phyloP scores from a whole-genome alignment of 345 rosid genomes.

The Eucalyptus fibrosa region DNA sequence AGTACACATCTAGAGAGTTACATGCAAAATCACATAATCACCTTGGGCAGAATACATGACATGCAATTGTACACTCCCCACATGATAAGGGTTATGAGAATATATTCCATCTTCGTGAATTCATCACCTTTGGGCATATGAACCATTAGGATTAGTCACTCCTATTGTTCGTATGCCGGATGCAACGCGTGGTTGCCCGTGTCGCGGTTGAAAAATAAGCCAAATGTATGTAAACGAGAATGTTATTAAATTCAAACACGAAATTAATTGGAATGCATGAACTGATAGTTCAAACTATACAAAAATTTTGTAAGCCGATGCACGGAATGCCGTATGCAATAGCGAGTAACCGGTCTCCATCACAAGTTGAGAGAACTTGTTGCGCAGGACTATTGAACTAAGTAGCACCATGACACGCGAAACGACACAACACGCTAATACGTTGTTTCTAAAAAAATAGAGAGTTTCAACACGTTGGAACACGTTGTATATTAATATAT shows the following conservation, averaged over 20 bases:
- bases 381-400: not conserved
- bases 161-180: not conserved
- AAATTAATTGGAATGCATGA: not conserved
- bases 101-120: too few species aligned
- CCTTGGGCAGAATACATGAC: too few species aligned
- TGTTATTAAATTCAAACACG: not conserved
- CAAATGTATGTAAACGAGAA: not conserved
- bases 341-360: not conserved
- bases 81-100: too few species aligned
- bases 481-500: too few species aligned
- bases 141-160: too few species aligned
- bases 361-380: not conserved
- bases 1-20: too few species aligned
- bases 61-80: too few species aligned
- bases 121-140: too few species aligned
- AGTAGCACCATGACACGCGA: too few species aligned
- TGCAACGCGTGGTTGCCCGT: not conserved
- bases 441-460: fast-evolving
- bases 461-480: fast-evolving
- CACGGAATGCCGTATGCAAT: fast-evolving
- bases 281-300: not conserved
- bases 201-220: not conserved
- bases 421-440: fast-evolving
- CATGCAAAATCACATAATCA: too few species aligned
- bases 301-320: not conserved